Conservation (phyloP, 176 grass and related monocot genomes). For the Phoenix roebelenii region DNA sequence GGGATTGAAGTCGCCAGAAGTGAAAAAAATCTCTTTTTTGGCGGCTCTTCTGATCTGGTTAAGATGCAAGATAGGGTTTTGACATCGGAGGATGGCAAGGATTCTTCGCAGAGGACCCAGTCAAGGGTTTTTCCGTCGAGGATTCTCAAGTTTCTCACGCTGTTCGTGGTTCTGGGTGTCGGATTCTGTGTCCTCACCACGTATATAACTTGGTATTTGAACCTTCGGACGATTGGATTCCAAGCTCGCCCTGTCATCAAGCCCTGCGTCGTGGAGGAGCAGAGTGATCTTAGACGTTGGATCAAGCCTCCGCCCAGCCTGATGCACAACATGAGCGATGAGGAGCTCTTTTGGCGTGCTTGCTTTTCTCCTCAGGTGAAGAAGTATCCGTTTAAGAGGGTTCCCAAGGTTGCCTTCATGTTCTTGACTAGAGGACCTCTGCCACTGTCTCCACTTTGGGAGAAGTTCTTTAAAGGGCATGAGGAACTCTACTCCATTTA, state of each 20-base stretch:
- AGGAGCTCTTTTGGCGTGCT: neutral
- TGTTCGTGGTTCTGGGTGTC: conserved; percentile 25
- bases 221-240: conserved; percentile 8
- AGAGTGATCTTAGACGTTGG: conserved; percentile 14
- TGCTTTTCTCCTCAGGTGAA: neutral
- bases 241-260: neutral
- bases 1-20: too few species aligned
- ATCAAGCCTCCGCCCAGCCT: conserved; percentile 1
- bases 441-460: conserved; percentile 1
- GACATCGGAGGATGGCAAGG: conserved; percentile 13
- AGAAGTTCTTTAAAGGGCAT: conserved; percentile 1
- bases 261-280: neutral
- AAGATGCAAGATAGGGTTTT: neutral
- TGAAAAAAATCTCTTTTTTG: too few species aligned
- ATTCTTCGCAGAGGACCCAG: conserved; percentile 14
- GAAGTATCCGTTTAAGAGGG: neutral
- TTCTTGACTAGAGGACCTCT: neutral
- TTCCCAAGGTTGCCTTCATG: conserved; percentile 6
- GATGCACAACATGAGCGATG: conserved; percentile 15
- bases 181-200: conserved; percentile 24
- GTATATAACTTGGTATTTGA: conserved; percentile 6
- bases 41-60: neutral
- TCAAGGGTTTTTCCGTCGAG: conserved; percentile 7
- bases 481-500: conserved; percentile 1
- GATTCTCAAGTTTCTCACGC: conserved; percentile 22